phyloP scores from a whole-genome alignment of 1,284 basidiomycete genomes.

The Papiliotrema flavescens region DNA sequence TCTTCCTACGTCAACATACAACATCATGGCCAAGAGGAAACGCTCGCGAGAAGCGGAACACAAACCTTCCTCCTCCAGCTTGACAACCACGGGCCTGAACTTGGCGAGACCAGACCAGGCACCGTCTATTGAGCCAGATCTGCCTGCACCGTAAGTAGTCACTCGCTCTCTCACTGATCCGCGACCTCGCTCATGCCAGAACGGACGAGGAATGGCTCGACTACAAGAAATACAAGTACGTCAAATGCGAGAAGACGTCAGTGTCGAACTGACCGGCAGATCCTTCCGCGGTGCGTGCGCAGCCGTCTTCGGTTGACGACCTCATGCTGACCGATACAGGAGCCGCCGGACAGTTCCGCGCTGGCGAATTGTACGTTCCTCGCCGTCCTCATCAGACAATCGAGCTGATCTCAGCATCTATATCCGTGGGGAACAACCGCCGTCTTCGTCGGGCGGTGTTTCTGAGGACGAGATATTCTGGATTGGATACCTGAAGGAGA shows the following conservation, averaged over 20 bases:
- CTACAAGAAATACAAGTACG: too few species aligned
- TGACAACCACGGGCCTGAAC: too few species aligned
- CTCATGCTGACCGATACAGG: background rate
- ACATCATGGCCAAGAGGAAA: too few species aligned
- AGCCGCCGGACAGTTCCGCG: background rate
- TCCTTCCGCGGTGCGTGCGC: background rate
- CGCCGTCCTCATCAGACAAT: background rate
- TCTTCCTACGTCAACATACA: too few species aligned
- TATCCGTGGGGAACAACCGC: background rate
- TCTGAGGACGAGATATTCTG: conserved; percentile 12
- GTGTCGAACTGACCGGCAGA: background rate
- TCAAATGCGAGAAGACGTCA: background rate
- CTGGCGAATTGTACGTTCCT: background rate
- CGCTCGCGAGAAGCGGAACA: too few species aligned
- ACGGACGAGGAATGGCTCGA: too few species aligned
- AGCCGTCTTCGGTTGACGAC: background rate
- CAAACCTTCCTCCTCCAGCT: too few species aligned
- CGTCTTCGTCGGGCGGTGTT: background rate
- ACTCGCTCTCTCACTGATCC: too few species aligned
- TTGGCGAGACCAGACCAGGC: too few species aligned
- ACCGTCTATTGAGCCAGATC: too few species aligned
- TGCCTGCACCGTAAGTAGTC: too few species aligned
- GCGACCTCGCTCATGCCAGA: too few species aligned
- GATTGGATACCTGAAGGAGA: conserved; percentile 20
- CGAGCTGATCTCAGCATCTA: background rate